These are phyloP conservation scores for Leucocoprinus sp. DNA, from an alignment of 768 basidiomycete species.

Conservation along the genomic window DNA sequence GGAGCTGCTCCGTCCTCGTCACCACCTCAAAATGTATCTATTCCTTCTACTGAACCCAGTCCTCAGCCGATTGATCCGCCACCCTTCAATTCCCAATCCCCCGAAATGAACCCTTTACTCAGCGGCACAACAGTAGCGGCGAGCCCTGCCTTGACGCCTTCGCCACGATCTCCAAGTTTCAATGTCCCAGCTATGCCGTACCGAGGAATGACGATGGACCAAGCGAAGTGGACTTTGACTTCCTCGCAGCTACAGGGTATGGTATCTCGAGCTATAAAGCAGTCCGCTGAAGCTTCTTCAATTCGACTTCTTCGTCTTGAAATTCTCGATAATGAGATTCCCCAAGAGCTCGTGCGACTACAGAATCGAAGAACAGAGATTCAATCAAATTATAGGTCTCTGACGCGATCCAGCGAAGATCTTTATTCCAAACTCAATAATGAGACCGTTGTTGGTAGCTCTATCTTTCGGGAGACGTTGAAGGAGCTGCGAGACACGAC, in stretches of 20 bases:
- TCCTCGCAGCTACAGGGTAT: constrained; percentile 63
- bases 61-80: constrained; percentile 29
- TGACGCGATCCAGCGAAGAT: constrained; percentile 43
- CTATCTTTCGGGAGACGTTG: constrained; percentile 34
- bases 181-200: constrained; percentile 49
- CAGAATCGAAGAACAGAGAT: constrained; percentile 53
- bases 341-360: constrained; percentile 52
- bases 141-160: constrained; percentile 12
- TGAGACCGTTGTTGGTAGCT: constrained; percentile 32
- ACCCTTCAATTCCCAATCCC: constrained; percentile 15
- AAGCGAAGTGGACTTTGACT: constrained; percentile 80
- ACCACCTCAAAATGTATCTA: background rate
- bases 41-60: background rate
- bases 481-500: constrained; percentile 58
- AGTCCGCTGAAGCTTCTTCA: constrained; percentile 61
- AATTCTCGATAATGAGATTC: constrained; percentile 54
- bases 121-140: background rate
- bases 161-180: constrained; percentile 44
- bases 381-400: constrained; percentile 52
- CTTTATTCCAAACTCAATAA: constrained; percentile 41
- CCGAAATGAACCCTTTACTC: constrained; percentile 14
- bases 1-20: background rate
- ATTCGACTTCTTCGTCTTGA: constrained; percentile 65
- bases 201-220: constrained; percentile 72
- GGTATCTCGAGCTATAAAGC: constrained; percentile 66